Evolutionary conservation across 176 grass and related monocot species (phyloP).

Genomic region (Eragrostis curvula): DNA sequence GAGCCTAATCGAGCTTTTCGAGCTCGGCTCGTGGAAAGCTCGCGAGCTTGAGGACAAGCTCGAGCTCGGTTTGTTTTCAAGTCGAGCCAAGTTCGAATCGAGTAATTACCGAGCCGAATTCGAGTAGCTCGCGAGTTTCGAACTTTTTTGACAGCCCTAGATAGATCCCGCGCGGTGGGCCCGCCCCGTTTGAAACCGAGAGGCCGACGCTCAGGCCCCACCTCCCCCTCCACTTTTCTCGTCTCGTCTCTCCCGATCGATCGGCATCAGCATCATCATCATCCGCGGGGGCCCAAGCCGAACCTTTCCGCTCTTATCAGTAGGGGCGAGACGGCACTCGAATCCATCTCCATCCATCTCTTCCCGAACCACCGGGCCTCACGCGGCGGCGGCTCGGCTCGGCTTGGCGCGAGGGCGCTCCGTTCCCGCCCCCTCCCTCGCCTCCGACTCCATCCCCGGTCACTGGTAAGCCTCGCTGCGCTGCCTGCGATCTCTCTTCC

Average conservation of each 20-base stretch:
- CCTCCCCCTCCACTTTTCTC: background rate
- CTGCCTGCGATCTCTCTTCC: background rate
- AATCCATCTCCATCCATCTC: background rate
- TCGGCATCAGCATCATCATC: background rate
- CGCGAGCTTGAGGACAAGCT: too few species aligned
- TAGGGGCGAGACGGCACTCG: background rate
- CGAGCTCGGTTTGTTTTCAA: too few species aligned
- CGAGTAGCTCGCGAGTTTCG: too few species aligned
- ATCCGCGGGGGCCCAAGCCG: background rate
- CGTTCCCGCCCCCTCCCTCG: background rate
- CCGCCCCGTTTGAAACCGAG: background rate
- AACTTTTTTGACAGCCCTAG: too few species aligned
- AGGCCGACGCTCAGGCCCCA: background rate
- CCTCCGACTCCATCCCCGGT: background rate
- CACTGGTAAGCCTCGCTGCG: background rate
- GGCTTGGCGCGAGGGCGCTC: background rate
- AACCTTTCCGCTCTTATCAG: background rate
- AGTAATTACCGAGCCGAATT: too few species aligned
- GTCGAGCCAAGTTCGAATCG: too few species aligned
- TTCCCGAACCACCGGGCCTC: constrained; percentile 18
- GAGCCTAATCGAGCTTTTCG: too few species aligned
- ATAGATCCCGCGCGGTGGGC: background rate
- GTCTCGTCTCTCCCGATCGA: background rate
- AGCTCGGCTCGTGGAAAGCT: too few species aligned
- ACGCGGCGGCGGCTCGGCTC: background rate